Conservation (phyloP, 495 filamentous ascomycete species). For the Hypoxylon cercidicola region DNA sequence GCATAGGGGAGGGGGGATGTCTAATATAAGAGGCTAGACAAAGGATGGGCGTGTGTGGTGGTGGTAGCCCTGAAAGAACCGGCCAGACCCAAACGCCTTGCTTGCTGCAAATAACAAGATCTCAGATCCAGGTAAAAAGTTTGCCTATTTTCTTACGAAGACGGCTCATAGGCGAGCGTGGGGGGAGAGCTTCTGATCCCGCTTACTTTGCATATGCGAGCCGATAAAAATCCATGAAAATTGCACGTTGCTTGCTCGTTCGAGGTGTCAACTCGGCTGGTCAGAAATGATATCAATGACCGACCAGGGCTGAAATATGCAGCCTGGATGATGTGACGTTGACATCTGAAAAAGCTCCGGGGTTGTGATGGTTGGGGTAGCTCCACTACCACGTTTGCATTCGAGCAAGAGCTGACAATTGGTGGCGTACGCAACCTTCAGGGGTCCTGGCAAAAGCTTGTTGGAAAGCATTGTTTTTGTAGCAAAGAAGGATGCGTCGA, state of each 20-base stretch:
- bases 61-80: no score
- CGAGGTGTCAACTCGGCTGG: constrained; percentile 7
- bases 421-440: not conserved
- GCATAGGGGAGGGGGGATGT: constrained; percentile 6
- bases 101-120: constrained; percentile 2
- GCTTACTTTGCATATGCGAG: constrained; percentile 14
- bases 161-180: constrained; percentile 16
- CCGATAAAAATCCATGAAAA: constrained; percentile 9
- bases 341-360: constrained; percentile 6
- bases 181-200: constrained; percentile 11
- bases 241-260: constrained; percentile 12
- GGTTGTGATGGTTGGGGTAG: constrained; percentile 6
- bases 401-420: constrained; percentile 2
- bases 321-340: constrained; percentile 9
- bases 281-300: constrained; percentile 26
- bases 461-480: constrained; percentile 22
- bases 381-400: not conserved
- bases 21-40: constrained; percentile 19
- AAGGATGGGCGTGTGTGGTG: not conserved
- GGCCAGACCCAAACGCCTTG: constrained; percentile 13
- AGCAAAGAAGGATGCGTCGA: not conserved
- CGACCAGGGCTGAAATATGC: no score
- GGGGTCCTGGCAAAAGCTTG: constrained; percentile 12
- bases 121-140: constrained; percentile 26
- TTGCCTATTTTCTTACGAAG: constrained; percentile 1